Conservation (phyloP, 805 yeast species). For the Saccharomycopsis malanga region DNA sequence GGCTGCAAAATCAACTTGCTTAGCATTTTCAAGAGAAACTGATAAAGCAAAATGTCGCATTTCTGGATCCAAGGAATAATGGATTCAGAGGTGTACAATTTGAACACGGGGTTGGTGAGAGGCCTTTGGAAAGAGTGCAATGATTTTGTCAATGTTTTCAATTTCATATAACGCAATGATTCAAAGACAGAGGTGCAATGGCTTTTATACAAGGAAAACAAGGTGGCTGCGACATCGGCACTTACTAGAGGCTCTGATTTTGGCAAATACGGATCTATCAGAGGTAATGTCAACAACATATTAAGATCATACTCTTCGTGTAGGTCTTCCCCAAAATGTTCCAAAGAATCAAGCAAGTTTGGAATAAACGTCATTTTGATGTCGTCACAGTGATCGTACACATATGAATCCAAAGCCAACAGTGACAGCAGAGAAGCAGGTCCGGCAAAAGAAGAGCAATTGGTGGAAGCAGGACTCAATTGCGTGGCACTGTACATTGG, state of each 20-base stretch:
- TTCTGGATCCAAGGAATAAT: slow-evolving; percentile 55
- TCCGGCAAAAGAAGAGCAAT: not conserved
- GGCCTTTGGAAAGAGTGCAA: slow-evolving; percentile 46
- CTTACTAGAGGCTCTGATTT: slow-evolving; percentile 33
- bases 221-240: slow-evolving; percentile 51
- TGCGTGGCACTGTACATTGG: slow-evolving; percentile 15
- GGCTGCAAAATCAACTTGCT: slow-evolving; percentile 53
- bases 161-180: slow-evolving; percentile 57
- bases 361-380: slow-evolving; percentile 22
- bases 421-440: not conserved
- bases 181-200: slow-evolving; percentile 62
- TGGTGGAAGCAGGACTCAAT: slow-evolving; percentile 12
- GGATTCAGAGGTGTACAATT: slow-evolving; percentile 44
- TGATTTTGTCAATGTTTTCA: slow-evolving; percentile 50
- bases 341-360: slow-evolving; percentile 18
- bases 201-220: slow-evolving; percentile 54
- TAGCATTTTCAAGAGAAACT: slow-evolving; percentile 47
- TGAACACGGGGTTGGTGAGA: slow-evolving; percentile 56
- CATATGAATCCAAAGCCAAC: not conserved
- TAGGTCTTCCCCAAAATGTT: slow-evolving; percentile 25
- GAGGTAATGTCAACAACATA: slow-evolving; percentile 22
- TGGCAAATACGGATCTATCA: slow-evolving; percentile 34
- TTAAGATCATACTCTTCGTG: not conserved
- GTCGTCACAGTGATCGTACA: not conserved
- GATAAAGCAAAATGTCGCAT: slow-evolving; percentile 61